A percentile compares a stretch with the other conserved stretches of the same genome.
phyloP scores from a whole-genome alignment of 345 rosid genomes.

The Brassica napus region DNA sequence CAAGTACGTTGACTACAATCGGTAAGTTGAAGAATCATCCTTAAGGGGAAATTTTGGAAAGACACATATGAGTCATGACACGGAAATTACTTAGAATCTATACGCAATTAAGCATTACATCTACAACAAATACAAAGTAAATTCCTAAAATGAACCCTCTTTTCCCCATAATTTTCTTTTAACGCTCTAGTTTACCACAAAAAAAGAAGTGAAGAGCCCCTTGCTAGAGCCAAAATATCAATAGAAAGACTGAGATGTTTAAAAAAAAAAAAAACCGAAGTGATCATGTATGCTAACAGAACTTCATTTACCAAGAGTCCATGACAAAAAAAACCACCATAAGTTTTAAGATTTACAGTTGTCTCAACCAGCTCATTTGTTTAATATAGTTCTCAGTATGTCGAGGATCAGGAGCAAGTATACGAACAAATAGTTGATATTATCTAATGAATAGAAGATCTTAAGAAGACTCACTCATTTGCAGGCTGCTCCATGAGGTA shows the following conservation, averaged over 20 bases:
- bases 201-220: constrained; percentile 1
- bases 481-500: constrained; percentile 84
- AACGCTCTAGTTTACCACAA: background rate
- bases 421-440: constrained; percentile 15
- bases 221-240: constrained; percentile 5
- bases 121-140: constrained; percentile 16
- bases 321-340: background rate
- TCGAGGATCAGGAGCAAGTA: background rate
- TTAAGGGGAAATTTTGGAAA: background rate
- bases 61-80: constrained; percentile 11
- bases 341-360: background rate
- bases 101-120: constrained; percentile 20
- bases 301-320: constrained; percentile 1
- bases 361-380: background rate
- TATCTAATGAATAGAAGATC: constrained; percentile 23
- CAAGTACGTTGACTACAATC: constrained; percentile 8
- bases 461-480: constrained; percentile 62
- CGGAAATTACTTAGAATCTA: constrained; percentile 14
- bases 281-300: constrained; percentile 14
- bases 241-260: background rate
- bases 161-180: background rate
- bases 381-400: background rate
- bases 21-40: constrained; percentile 15
- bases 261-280: background rate
- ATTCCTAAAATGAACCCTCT: background rate